Base-by-base conservation (phyloP, 108 stramenopile species). In the Nitzschia putrida region DNA sequence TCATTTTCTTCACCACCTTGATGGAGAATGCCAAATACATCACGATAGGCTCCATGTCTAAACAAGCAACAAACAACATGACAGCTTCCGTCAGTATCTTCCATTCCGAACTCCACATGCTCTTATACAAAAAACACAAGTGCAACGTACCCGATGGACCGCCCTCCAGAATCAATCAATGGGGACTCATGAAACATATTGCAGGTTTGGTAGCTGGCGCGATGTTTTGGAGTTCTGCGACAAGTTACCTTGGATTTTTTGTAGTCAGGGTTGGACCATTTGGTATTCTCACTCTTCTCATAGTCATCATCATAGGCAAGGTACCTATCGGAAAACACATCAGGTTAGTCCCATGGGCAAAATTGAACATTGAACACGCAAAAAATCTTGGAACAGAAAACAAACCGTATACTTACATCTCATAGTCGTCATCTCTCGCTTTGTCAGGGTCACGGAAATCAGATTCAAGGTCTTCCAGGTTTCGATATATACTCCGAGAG, bases 1-100 rank as follows among this genome's bases (percentile, higher is more conserved):
- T 78, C 73, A 1, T 50, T 21, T 20, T 64, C 38, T 22, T 58
- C 39, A 11, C 13, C 47, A 75, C 82, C 79, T 40, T 59, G 41
- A 42, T 71, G 80, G 57, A 80, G 50, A 2, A 83, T 57, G 14
- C 72, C 56, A 67, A 84, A 86, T 44, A 83, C 86, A 54, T 88
- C 65, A 0, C 87, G 83, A 68, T 77, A 88, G 61, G 79, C 75
- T 41, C 87, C 87, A 3, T 18, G 14, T 4, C 47, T 49, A 18
- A 49, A 16, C 47, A 49, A 16, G 6, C 2, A 5, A 49, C 3
- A 2, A 49, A 49, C 18, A 18, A 34, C 29, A 34, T 34, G 4
- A n/a, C n/a, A n/a, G n/a, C n/a, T n/a, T n/a, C n/a, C n/a, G n/a
- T n/a, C n/a, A n/a, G n/a, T n/a, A n/a, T n/a, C n/a, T n/a, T n/a